phyloP scores from a whole-genome alignment of 345 rosid genomes.

The Linum lewisii region DNA sequence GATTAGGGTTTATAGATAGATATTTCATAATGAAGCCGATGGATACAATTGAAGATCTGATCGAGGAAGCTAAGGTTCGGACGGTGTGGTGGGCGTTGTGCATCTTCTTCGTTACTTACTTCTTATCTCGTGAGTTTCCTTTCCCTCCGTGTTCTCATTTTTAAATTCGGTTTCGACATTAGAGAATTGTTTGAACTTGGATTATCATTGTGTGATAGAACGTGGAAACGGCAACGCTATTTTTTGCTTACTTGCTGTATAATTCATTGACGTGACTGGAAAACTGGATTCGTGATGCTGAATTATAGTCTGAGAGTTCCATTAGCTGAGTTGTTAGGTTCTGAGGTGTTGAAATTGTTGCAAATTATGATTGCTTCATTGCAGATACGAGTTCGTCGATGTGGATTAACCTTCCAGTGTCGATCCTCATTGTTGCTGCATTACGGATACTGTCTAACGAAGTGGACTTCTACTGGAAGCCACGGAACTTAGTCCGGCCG shows the following conservation, averaged over 20 bases:
- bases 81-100: conserved; percentile 82
- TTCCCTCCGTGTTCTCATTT: background rate
- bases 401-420: conserved; percentile 91
- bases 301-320: background rate
- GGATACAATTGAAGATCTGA: conserved; percentile 88
- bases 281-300: background rate
- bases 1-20: conserved; percentile 4
- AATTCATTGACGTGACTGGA: too few relatives aligned
- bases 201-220: too few relatives aligned
- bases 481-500: conserved; percentile 9
- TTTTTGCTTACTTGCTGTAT: too few relatives aligned
- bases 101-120: conserved; percentile 65
- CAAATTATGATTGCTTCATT: background rate
- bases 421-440: conserved; percentile 41
- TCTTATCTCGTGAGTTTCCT: conserved; percentile 65
- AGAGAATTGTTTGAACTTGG: too few relatives aligned
- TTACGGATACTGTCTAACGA: conserved; percentile 43
- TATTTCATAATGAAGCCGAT: conserved; percentile 40
- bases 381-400: conserved; percentile 88
- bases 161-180: background rate
- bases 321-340: background rate
- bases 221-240: too few relatives aligned
- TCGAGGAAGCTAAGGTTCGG: conserved; percentile 84
- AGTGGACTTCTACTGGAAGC: conserved; percentile 80
- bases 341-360: conserved; percentile 1